Evolutionary conservation across 306 rosid genomes (phyloP), one percentile per base, ranked within the genome.

Genomic region (Prosopis cineraria): DNA sequence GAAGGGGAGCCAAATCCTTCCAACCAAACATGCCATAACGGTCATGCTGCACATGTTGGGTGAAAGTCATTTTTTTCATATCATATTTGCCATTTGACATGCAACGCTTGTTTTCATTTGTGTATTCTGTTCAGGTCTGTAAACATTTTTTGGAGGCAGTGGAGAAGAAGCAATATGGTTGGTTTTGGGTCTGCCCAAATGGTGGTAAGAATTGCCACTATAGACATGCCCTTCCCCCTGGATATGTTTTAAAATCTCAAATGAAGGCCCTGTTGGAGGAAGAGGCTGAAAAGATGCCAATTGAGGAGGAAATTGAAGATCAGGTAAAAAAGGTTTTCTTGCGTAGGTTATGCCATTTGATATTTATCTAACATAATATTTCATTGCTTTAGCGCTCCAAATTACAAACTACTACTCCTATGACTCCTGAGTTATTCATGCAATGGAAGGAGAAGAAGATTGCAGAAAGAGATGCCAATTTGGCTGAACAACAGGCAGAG

Each of bases 201-300:
- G 98, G 98, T 79, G 93, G 87, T 72, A 90, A 89, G 84, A 94
- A 87, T 41, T 96, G 99, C 87, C 97, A 91, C 74, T 95, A 95
- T 79, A 91, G 98, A 79, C 99, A 95, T 86, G 99, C 99, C 68
- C 98, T 96, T 75, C 98, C 98, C 33, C 90, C 98, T 4, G 99
- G 99, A 65, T 96, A 93, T 84, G 8, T 93, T 77, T 88, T 96
- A 52, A 96, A 96, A 82, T 96, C 99, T 77, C 99, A 93, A 87
- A 96, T 96, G 99, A 93, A 93, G 89, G 96, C 96, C 63, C 89
- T 95, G 78, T 87, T 95, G 56, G 98, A 90, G 62, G 92, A 90
- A 74, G 99, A 96, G 79, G 24, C 80, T 64, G 87, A 91, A 0
- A 93, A 89, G 84, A 56, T 96, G 70, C 68, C 98, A 48, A 87